These are phyloP conservation scores for Vicia faba DNA, from an alignment of 306 rosid species.

Conservation along the genomic window DNA sequence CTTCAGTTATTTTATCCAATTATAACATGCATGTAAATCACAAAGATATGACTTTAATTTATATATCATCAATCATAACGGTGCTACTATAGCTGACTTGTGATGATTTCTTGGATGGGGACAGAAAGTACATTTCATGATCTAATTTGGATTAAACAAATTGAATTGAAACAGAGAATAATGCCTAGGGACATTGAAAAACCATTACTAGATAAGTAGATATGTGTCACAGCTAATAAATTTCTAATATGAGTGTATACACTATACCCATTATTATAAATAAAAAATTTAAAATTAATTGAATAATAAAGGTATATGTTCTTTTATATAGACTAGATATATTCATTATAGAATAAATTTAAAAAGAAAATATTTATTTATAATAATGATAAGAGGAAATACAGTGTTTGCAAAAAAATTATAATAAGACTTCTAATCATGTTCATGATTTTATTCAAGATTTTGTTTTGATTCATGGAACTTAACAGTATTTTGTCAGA, in stretches of 20 bases:
- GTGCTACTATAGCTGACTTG: conserved; percentile 18
- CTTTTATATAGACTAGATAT: no score
- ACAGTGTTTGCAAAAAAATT: no score
- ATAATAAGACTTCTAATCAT: no score
- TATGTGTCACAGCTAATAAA: conserved; percentile 22
- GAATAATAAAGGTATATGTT: no score
- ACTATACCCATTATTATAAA: neutral
- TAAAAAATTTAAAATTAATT: no score
- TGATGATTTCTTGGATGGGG: conserved; percentile 21
- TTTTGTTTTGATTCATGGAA: conserved; percentile 27
- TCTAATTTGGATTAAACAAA: conserved; percentile 3
- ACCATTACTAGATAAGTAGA: neutral
- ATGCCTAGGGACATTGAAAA: neutral
- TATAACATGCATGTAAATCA: conserved; percentile 2
- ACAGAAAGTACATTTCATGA: conserved; percentile 13
- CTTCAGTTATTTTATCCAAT: neutral
- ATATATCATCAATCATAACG: neutral
- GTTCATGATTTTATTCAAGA: conserved; percentile 24
- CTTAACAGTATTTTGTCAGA: conserved; percentile 29
- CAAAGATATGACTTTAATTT: neutral
- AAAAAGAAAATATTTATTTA: no score
- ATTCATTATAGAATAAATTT: no score
- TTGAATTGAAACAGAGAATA: neutral
- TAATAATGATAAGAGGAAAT: no score
- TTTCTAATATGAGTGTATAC: conserved; percentile 18